phyloP scores from a whole-genome alignment of 2,329 filamentous ascomycete species.

The Pseudocercospora pini-densiflorae region DNA sequence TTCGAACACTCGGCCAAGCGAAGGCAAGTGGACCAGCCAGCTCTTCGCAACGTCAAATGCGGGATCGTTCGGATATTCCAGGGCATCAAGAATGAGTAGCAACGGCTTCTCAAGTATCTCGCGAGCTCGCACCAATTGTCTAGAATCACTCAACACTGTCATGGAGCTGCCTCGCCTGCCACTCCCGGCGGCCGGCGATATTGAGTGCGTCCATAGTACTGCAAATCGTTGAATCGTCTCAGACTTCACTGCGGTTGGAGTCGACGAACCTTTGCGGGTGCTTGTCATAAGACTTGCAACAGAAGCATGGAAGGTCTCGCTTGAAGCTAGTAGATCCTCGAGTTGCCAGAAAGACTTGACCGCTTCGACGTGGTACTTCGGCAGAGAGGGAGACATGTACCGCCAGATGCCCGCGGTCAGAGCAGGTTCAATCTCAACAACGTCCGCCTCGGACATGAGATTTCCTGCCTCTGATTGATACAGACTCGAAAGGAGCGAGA shows the following conservation, averaged over 20 bases:
- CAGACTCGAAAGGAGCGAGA: conserved; percentile 27
- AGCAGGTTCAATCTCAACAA: conserved; percentile 67
- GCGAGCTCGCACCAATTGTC: conserved; percentile 24
- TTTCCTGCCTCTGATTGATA: conserved; percentile 3
- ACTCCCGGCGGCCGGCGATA: conserved; percentile 38
- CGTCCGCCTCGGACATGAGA: conserved; percentile 43
- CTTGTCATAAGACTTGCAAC: conserved; percentile 21
- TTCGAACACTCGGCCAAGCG: conserved; percentile 54
- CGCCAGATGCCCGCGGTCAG: conserved; percentile 77
- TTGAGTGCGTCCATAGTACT: conserved; percentile 79
- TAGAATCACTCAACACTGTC: conserved; percentile 31
- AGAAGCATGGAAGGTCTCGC: conserved; percentile 29
- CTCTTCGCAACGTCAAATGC: conserved; percentile 75
- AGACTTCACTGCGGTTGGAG: conserved; percentile 8
- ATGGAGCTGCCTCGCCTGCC: conserved; percentile 37
- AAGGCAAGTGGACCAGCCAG: conserved; percentile 73
- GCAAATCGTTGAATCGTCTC: conserved; percentile 73
- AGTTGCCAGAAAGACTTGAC: conserved; percentile 85
- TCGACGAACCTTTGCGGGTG: background rate
- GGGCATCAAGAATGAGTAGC: conserved; percentile 78
- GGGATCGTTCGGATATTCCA: conserved; percentile 74
- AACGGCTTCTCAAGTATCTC: conserved; percentile 79
- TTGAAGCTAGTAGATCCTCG: conserved; percentile 53
- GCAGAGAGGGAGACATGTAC: conserved; percentile 78
- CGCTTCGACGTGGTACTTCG: conserved; percentile 94